These are phyloP conservation scores for Psilocybe mexicana DNA, from an alignment of 1,284 basidiomycete species.

Conservation along the genomic window DNA sequence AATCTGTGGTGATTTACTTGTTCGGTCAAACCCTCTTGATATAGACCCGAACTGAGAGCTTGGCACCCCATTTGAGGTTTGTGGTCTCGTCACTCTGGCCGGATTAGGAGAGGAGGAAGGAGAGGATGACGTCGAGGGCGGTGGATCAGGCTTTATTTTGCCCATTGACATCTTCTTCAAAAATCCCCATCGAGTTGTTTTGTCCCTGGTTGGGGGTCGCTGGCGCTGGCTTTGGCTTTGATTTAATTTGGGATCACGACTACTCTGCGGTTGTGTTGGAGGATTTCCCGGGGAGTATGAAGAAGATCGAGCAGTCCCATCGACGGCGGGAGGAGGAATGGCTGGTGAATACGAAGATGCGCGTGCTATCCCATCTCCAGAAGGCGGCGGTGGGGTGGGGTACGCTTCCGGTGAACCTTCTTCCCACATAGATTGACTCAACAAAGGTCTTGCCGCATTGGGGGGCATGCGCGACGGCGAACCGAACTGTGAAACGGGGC, in stretches of 20 bases:
- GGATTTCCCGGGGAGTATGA: background rate
- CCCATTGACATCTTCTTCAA: slow-evolving; percentile 97
- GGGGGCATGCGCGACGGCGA: slow-evolving; percentile 31
- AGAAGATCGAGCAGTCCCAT: slow-evolving; percentile 2
- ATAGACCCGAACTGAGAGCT: slow-evolving; percentile 17
- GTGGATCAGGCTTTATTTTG: slow-evolving; percentile 68
- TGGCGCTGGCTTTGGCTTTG: slow-evolving; percentile 18
- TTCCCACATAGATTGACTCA: slow-evolving; percentile 57
- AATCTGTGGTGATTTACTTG: slow-evolving; percentile 54
- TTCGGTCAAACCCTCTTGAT: slow-evolving; percentile 28
- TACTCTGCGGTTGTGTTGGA: background rate
- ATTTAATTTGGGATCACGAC: slow-evolving; percentile 1
- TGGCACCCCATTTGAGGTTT: slow-evolving; percentile 28
- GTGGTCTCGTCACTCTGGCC: slow-evolving; percentile 24
- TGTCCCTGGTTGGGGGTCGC: slow-evolving; percentile 41
- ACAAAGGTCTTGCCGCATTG: slow-evolving; percentile 40
- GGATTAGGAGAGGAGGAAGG: slow-evolving; percentile 28
- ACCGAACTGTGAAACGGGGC: slow-evolving; percentile 43
- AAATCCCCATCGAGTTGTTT: slow-evolving; percentile 84
- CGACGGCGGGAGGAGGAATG: background rate
- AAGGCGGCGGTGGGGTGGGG: background rate
- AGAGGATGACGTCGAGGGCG: slow-evolving; percentile 30
- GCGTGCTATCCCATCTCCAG: slow-evolving; percentile 5
- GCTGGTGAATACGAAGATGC: slow-evolving; percentile 18
- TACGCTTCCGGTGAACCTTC: slow-evolving; percentile 23